A percentile compares a stretch with the other conserved stretches of the same genome.
These are phyloP conservation scores for Cynara cardunculus DNA, from an alignment of 129 eudicot genomes.

Conservation along the genomic window DNA sequence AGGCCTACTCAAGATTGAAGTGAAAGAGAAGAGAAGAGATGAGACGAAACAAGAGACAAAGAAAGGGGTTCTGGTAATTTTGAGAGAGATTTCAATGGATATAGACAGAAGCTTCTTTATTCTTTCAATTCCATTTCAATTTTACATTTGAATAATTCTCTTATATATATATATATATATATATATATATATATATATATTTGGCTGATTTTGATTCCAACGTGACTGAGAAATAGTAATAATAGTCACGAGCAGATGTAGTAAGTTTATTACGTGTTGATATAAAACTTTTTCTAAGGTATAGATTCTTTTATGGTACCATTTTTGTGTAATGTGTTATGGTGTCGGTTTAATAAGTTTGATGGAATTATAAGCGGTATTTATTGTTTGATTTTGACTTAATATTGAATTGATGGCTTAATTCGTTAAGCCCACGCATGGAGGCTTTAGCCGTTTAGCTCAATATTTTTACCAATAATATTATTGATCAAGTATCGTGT, in stretches of 20 bases:
- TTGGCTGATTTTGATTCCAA: not conserved
- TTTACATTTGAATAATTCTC: not conserved
- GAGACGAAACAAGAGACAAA: constrained; percentile 13
- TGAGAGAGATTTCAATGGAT: constrained; percentile 4
- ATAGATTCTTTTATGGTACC: not conserved
- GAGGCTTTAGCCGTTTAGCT: not conserved
- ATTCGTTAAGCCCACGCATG: not conserved
- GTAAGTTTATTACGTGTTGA: not conserved
- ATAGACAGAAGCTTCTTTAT: constrained; percentile 2
- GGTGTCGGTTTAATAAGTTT: not conserved
- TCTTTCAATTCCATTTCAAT: not conserved
- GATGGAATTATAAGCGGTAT: too few relatives aligned
- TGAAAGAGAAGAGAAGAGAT: constrained; percentile 10
- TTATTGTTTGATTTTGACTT: not conserved
- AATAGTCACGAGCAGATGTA: not conserved
- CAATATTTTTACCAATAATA: not conserved
- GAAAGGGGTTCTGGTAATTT: not conserved
- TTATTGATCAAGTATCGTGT: too few relatives aligned
- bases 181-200: too few relatives aligned
- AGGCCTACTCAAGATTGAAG: constrained; percentile 21
- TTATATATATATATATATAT: too few relatives aligned
- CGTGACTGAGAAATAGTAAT: not conserved
- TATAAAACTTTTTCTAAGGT: not conserved
- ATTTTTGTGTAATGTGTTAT: not conserved
- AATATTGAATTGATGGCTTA: not conserved